Percentiles rank a stretch among this genome's conserved stretches.
Conservation (phyloP, 805 yeast species). For the Scheffersomyces amazonensis region DNA sequence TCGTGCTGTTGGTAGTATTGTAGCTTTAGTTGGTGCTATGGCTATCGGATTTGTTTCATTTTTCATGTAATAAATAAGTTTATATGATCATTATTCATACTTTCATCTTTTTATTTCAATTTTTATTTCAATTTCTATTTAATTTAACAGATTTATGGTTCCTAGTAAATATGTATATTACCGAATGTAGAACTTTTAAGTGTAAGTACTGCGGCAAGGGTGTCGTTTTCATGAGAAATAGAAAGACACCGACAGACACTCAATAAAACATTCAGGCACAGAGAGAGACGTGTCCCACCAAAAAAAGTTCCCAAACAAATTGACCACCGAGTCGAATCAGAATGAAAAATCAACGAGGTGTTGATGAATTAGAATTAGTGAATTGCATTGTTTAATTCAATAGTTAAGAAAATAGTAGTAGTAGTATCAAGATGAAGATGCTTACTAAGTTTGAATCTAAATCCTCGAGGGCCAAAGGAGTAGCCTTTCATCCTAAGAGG, state of each 20-base stretch:
- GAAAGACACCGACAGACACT: too few species aligned
- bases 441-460: constrained; percentile 83
- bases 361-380: too few species aligned
- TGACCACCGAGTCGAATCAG: constrained; percentile 4
- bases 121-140: too few species aligned
- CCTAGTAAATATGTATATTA: too few species aligned
- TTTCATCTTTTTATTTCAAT: not conserved
- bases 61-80: constrained; percentile 1
- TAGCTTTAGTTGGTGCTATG: constrained; percentile 17
- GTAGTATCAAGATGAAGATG: constrained; percentile 87
- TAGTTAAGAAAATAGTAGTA: too few species aligned
- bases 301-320: not conserved
- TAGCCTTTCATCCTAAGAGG: constrained; percentile 93
- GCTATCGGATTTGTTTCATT: constrained; percentile 17
- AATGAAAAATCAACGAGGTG: constrained; percentile 1
- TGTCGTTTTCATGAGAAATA: too few species aligned
- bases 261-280: too few species aligned
- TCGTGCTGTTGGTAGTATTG: constrained; percentile 7
- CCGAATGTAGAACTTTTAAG: too few species aligned
- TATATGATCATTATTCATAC: not conserved
- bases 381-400: too few species aligned
- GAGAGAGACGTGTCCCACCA: not conserved
- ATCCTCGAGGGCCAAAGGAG: constrained; percentile 96
- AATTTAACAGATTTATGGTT: too few species aligned
- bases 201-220: too few species aligned